Evolutionary conservation across 495 filamentous ascomycete species (phyloP).

Genomic region (Cetradonia linearis): DNA sequence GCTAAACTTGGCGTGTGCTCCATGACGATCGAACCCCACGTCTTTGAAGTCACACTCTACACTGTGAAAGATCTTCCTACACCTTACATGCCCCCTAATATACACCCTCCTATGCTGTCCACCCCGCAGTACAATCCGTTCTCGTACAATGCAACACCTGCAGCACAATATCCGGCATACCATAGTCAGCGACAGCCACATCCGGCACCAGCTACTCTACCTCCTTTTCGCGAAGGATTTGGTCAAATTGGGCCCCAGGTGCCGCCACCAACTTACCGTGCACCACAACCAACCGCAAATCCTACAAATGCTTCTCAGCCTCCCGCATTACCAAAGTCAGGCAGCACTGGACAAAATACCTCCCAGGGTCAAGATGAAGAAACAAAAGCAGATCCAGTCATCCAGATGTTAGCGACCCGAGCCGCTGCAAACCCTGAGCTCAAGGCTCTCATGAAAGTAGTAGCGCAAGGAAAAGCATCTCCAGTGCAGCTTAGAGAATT

Average conservation of each 20-base stretch:
- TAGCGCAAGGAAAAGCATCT: constrained; percentile 76
- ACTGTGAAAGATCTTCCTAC: constrained; percentile 63
- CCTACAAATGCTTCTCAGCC: constrained; percentile 21
- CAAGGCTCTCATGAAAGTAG: constrained; percentile 93
- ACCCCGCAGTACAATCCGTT: constrained; percentile 29
- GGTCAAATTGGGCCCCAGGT: constrained; percentile 18
- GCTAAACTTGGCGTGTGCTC: constrained; percentile 67
- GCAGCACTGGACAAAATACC: constrained; percentile 4
- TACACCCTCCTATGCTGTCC: constrained; percentile 37
- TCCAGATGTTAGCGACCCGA: constrained; percentile 79
- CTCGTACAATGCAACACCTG: constrained; percentile 28
- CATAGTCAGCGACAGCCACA: constrained; percentile 3
- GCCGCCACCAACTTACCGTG: constrained; percentile 7
- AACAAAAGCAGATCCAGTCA: constrained; percentile 77
- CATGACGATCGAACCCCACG: constrained; percentile 81
- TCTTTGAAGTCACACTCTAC: constrained; percentile 79
- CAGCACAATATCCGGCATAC: constrained; percentile 28
- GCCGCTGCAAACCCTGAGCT: constrained; percentile 78
- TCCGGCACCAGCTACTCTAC: constrained; percentile 18
- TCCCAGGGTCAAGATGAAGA: constrained; percentile 20
- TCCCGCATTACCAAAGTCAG: constrained; percentile 10
- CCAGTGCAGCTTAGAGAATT: constrained; percentile 75
- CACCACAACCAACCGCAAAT: constrained; percentile 12
- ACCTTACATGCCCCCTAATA: constrained; percentile 33
- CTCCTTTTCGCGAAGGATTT: constrained; percentile 24